phyloP scores from a whole-genome alignment of 2,329 filamentous ascomycete genomes.

The Coleophoma eucalyptorum region DNA sequence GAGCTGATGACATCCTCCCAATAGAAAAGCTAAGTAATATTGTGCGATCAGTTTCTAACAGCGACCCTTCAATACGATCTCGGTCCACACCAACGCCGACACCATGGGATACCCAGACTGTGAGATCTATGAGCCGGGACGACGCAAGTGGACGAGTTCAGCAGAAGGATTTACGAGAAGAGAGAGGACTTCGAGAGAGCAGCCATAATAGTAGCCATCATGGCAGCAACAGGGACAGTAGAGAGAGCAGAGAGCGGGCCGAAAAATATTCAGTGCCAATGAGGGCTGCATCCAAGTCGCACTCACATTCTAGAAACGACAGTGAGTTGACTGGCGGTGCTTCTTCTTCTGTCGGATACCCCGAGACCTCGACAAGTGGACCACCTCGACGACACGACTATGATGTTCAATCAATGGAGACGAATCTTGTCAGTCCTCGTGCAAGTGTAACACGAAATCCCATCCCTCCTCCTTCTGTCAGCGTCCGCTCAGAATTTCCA shows the following conservation, averaged over 20 bases:
- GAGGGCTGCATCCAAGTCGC: slow-evolving; percentile 6
- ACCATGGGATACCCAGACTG: slow-evolving; percentile 62
- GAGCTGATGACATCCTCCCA: slow-evolving; percentile 14
- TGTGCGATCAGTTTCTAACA: slow-evolving; percentile 74
- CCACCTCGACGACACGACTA: slow-evolving; percentile 81
- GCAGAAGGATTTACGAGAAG: slow-evolving; percentile 32
- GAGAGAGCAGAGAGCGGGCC: slow-evolving; percentile 45
- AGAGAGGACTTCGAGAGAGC: slow-evolving; percentile 24
- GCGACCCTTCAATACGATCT: slow-evolving; percentile 41
- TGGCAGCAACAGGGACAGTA: slow-evolving; percentile 23
- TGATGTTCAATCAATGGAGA: slow-evolving; percentile 94
- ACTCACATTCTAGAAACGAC: slow-evolving; percentile 66
- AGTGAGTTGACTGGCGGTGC: slow-evolving; percentile 70
- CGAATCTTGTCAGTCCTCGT: slow-evolving; percentile 71
- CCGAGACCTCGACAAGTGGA: slow-evolving; percentile 68
- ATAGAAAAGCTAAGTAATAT: slow-evolving; percentile 93
- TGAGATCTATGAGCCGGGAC: slow-evolving; percentile 49
- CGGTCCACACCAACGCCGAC: slow-evolving; percentile 55
- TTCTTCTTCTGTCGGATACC: slow-evolving; percentile 75
- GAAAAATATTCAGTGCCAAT: slow-evolving; percentile 34
- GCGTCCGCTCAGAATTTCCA: slow-evolving; percentile 93
- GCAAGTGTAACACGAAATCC: slow-evolving; percentile 69
- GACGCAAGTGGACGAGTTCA: slow-evolving; percentile 20
- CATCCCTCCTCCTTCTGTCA: slow-evolving; percentile 88
- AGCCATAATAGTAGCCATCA: slow-evolving; percentile 26